These are phyloP conservation scores for Thymus quinquecostatus DNA, from an alignment of 257 asterid species.

Conservation along the genomic window DNA sequence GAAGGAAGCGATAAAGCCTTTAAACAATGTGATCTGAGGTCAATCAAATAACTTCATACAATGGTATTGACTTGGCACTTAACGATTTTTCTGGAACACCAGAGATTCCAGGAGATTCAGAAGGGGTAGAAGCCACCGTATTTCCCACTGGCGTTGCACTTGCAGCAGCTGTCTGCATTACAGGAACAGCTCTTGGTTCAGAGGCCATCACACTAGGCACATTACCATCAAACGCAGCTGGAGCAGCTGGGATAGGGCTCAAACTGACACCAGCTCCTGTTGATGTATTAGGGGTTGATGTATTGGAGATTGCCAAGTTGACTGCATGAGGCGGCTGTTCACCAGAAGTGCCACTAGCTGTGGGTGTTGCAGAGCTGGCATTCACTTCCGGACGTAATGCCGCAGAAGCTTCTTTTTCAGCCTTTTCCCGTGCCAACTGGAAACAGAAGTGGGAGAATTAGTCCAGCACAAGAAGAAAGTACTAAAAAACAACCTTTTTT, in stretches of 20 bases:
- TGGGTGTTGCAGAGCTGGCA: conserved; percentile 43
- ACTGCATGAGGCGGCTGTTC: conserved; percentile 57
- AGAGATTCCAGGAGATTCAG: conserved; percentile 47
- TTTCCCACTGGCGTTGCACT: conserved; percentile 45
- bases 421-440: conserved; percentile 92
- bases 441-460: conserved; percentile 39
- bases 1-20: conserved; percentile 17
- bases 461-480: conserved; percentile 30
- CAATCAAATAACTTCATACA: conserved; percentile 37
- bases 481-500: conserved; percentile 14
- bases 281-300: conserved; percentile 53
- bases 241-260: conserved; percentile 61
- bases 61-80: conserved; percentile 39
- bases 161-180: conserved; percentile 44
- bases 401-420: conserved; percentile 67
- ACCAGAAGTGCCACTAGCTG: conserved; percentile 45
- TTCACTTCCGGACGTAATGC: conserved; percentile 51
- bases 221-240: conserved; percentile 55
- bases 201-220: conserved; percentile 51
- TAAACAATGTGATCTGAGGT: background rate
- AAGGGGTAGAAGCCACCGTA: conserved; percentile 51
- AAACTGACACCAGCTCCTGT: conserved; percentile 46
- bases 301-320: conserved; percentile 46
- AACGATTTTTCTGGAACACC: conserved; percentile 45
- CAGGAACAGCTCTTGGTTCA: conserved; percentile 56